These are phyloP conservation scores for Corchorus capsularis DNA, from an alignment of 345 rosid species.

Conservation along the genomic window DNA sequence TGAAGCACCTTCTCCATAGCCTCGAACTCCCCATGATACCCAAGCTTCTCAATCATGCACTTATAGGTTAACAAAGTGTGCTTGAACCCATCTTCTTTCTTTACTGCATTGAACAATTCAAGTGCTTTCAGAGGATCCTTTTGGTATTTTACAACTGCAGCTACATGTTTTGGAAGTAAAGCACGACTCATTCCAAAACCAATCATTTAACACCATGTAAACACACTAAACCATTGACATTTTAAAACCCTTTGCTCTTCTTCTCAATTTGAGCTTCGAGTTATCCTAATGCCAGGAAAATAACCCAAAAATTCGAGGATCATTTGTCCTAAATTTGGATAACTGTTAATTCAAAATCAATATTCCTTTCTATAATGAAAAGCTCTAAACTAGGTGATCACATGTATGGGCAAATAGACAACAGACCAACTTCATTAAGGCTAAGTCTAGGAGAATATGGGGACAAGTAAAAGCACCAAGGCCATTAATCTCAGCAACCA, in stretches of 20 bases:
- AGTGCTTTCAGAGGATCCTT: conserved; percentile 70
- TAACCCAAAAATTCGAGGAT: conserved; percentile 2
- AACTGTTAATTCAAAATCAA: neutral
- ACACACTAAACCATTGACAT: conserved; percentile 23
- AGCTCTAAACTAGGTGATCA: neutral
- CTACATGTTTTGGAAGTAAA: conserved; percentile 81
- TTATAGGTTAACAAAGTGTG: conserved; percentile 74
- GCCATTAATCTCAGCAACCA: conserved; percentile 4
- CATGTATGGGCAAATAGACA: neutral
- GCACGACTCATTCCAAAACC: conserved; percentile 50
- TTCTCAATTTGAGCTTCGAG: neutral
- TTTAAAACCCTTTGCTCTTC: conserved; percentile 8
- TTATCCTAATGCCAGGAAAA: conserved; percentile 28
- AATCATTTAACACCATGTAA: neutral
- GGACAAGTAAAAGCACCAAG: neutral
- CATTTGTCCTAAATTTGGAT: conserved; percentile 13
- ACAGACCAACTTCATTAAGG: too few species aligned
- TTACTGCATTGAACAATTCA: conserved; percentile 73
- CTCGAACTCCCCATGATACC: conserved; percentile 70
- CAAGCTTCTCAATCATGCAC: conserved; percentile 74
- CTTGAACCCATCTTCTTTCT: conserved; percentile 64
- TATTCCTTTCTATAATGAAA: neutral
- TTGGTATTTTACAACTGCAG: conserved; percentile 70
- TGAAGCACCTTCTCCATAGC: conserved; percentile 64
- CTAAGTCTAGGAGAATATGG: neutral